Evolutionary conservation across 305 asterid species (phyloP), one percentile per base, ranked within the genome.

Genomic region (Fraxinus baroniana): DNA sequence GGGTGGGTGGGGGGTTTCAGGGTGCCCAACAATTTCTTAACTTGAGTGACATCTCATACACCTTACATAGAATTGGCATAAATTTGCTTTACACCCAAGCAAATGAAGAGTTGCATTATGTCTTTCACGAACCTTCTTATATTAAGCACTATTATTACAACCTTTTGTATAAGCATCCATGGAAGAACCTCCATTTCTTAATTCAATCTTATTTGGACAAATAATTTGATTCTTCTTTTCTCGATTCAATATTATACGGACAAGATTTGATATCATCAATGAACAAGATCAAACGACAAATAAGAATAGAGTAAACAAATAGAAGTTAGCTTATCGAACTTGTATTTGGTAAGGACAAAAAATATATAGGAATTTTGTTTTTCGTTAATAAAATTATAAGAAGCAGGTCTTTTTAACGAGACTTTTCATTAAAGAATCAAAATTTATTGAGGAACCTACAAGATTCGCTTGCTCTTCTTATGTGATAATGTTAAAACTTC

Each of bases 11-110:
- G 5, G 30, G 71, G 33, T 64, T 24, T 64, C 12, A 24, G 33
- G 73, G 12, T 22, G 73, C 17, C 73, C 73, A 64, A 64, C 24
- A 24, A 24, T 66, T 66, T 66, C 74, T 66, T 26, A 28, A 66
- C 74, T 66, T 66, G 20, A 66, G 74, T 66, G 74, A 18, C 74
- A 66, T 28, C 74, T 28, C 74, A 66, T 66, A 12, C 74, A 66
- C 74, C 36, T 18, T 20, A 22, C 71, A 62, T 62, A 7, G 32
- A 62, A 62, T 20, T 62, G 32, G 37, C 36, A 26, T 10, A 36
- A 26, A 66, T 66, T 66, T 66, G 36, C 74, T 24, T 66, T 24
- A 12, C 37, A 66, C 36, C 36, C 18, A 66, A 66, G 74, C 73
- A 64, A 64, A 64, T 64, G n/a, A 22, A 28, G 33, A 64, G n/a